These are phyloP conservation scores for Curvularia sp. DNA, from an alignment of 2,329 filamentous ascomycete genomes.

Conservation along the genomic window DNA sequence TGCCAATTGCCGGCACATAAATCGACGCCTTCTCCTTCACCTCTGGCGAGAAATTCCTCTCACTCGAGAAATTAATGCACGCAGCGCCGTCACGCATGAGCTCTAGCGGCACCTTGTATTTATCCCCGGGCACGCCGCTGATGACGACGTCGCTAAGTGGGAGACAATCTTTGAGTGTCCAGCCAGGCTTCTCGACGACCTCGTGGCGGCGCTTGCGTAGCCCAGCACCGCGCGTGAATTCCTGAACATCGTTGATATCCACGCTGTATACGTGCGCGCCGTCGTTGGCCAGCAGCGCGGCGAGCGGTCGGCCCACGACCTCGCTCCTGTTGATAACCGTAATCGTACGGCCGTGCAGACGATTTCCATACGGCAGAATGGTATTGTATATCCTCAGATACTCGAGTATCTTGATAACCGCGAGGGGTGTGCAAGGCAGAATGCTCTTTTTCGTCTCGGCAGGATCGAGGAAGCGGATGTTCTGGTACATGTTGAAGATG, in stretches of 20 bases:
- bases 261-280: conserved; percentile 95
- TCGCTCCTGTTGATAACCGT: conserved; percentile 97
- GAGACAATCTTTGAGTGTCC: conserved; percentile 79
- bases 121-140: conserved; percentile 85
- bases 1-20: conserved; percentile 95
- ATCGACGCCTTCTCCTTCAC: conserved; percentile 96
- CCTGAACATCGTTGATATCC: conserved; percentile 87
- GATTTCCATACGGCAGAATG: conserved; percentile 89
- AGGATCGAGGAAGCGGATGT: conserved; percentile 91
- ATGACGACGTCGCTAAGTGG: conserved; percentile 94
- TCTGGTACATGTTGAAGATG: conserved; percentile 99
- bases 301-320: conserved; percentile 91
- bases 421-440: conserved; percentile 92
- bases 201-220: conserved; percentile 86
- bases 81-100: conserved; percentile 87
- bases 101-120: conserved; percentile 86
- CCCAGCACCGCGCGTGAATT: conserved; percentile 89
- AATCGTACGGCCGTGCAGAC: conserved; percentile 90
- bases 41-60: conserved; percentile 88
- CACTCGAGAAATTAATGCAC: conserved; percentile 98
- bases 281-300: conserved; percentile 92
- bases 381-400: conserved; percentile 96
- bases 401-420: conserved; percentile 96
- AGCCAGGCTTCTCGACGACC: conserved; percentile 81
- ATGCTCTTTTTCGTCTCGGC: conserved; percentile 84